Base-by-base conservation (phyloP, 2,329 filamentous ascomycete species). In the Chaetomiaceae sp. region DNA sequence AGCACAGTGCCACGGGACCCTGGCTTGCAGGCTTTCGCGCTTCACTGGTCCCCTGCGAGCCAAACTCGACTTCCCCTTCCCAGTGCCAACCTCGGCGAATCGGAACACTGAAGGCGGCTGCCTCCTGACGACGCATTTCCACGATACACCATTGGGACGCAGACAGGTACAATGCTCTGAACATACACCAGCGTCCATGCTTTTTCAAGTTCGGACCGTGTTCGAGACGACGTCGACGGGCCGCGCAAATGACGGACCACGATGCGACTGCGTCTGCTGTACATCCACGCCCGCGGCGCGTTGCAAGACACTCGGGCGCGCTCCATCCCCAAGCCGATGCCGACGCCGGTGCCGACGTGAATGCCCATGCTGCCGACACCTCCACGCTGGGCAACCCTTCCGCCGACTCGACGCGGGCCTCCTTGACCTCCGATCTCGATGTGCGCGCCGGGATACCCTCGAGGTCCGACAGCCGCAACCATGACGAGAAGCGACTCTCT, bases 191-290 rank as follows among this genome's bases (percentile, higher is more conserved):
- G 9, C 22, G 6, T 9, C 9, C 6, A 9, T 24, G 22, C 22
- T 6, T 9, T 14, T 4, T 32, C 4, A 3, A 32, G 47, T 26
- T 45, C 42, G 32, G 46, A 26, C 17, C 42, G 42, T 33, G 22
- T 47, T 30, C 22, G 6, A 24, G 35, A 33, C n/a, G 15, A 6
- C 32, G 22, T 45, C 37, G 47, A 38, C 35, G 40, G 48, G 47
- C 47, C 33, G 39, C 58, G 60, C 58, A 47, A n/a, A 66, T 66
- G 63, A 60, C 59, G 50, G 56, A 64, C 44, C 54, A 60, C 52
- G 56, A 61, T 56, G 58, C 52, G 40, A 58, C 56, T 52, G 54
- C 59, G 33, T 48, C 58, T 19, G 42, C 56, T n/a, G n/a, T n/a
- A 18, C 56, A 56, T 45, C 51, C 55, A n/a, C 56, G 44, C 42